These are phyloP conservation scores for Globisporangium solare DNA, from an alignment of 352 stramenopile genomes.

Conservation along the genomic window DNA sequence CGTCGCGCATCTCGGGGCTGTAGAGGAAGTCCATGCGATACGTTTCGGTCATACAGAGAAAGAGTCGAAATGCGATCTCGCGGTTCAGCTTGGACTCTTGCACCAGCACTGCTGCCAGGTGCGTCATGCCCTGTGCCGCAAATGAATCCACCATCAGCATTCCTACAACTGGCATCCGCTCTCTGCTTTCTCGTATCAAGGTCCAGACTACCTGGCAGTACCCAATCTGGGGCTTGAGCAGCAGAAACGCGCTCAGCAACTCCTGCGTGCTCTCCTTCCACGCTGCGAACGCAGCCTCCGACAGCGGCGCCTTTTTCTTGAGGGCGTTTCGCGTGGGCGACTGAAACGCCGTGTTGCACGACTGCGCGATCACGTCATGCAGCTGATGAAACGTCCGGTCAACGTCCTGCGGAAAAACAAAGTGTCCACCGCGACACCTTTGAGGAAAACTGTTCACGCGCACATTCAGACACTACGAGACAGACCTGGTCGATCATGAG, in stretches of 20 bases:
- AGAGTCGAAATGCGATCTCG: conserved; percentile 41
- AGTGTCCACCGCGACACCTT: conserved; percentile 1
- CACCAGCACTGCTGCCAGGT: conserved; percentile 30
- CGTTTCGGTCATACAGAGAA: conserved; percentile 44
- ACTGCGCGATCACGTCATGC: conserved; percentile 10
- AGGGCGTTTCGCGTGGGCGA: conserved; percentile 8
- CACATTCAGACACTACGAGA: too few species aligned
- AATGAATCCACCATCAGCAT: not conserved
- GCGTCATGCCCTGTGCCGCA: conserved; percentile 35
- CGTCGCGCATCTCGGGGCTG: conserved; percentile 41
- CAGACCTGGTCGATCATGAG: conserved; percentile 31
- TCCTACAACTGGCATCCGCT: not conserved
- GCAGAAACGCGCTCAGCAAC: conserved; percentile 34
- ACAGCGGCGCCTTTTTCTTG: conserved; percentile 24
- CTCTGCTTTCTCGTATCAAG: not conserved
- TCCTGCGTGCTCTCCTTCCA: conserved; percentile 39
- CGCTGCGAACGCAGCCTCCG: conserved; percentile 22
- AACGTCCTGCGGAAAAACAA: conserved; percentile 27
- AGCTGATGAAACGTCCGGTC: conserved; percentile 44
- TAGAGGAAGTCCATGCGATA: conserved; percentile 48
- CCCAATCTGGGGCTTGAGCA: conserved; percentile 47
- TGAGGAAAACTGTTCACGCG: too few species aligned
- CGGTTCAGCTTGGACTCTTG: conserved; percentile 47
- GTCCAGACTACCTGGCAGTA: conserved; percentile 33
- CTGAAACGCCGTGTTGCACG: conserved; percentile 4